Evolutionary conservation across 768 basidiomycete genomes (phyloP).

Genomic region (Phanerochaete carnosa): DNA sequence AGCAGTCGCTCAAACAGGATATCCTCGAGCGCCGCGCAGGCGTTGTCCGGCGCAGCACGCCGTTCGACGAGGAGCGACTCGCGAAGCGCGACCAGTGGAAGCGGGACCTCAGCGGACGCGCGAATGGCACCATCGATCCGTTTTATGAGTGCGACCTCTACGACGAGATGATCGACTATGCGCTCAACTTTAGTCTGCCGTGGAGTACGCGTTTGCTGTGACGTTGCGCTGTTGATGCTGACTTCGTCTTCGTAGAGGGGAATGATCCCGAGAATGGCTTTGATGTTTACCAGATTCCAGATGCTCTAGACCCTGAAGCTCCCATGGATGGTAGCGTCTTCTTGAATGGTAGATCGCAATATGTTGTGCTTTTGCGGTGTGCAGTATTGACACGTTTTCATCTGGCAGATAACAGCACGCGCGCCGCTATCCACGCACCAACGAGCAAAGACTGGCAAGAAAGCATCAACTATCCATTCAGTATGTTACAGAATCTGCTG

Average conservation of each 20-base stretch:
- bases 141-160: constrained; percentile 49
- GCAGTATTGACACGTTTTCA: not conserved
- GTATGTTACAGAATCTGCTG: constrained; percentile 16
- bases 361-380: not conserved
- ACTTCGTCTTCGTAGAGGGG: not conserved
- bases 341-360: constrained; percentile 50
- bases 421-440: constrained; percentile 66
- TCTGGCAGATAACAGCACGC: constrained; percentile 47
- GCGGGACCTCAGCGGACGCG: constrained; percentile 43
- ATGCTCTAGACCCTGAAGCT: constrained; percentile 49
- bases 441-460: constrained; percentile 47
- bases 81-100: constrained; percentile 37
- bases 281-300: constrained; percentile 48
- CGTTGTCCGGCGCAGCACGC: not conserved
- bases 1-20: constrained; percentile 7
- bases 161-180: constrained; percentile 66
- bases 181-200: constrained; percentile 67
- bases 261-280: constrained; percentile 3
- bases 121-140: constrained; percentile 46
- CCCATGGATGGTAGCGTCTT: constrained; percentile 52
- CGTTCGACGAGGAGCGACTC: constrained; percentile 17
- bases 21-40: constrained; percentile 7
- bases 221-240: not conserved
- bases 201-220: constrained; percentile 29
- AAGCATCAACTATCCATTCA: constrained; percentile 35